Conservation (phyloP, 1,284 basidiomycete genomes). For the Cryptococcus sp. region DNA sequence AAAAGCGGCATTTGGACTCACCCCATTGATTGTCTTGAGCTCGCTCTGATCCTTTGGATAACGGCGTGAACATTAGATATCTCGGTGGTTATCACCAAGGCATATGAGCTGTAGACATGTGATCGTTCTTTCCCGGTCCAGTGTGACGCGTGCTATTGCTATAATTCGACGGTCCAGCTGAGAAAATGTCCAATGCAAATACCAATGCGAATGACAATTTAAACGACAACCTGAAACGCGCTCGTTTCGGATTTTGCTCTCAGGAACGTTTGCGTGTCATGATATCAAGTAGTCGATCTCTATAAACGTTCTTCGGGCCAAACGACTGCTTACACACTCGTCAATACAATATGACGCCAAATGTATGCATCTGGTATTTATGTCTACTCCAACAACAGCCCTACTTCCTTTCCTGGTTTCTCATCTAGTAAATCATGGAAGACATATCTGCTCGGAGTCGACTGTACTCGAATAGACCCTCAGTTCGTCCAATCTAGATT, state of each 20-base stretch:
- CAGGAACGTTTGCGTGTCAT: too few species aligned
- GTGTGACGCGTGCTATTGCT: not conserved
- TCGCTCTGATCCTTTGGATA: constrained; percentile 45
- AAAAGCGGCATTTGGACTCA: constrained; percentile 12
- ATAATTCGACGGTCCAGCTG: not conserved
- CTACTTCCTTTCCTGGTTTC: not conserved
- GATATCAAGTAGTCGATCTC: too few species aligned
- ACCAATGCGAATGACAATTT: too few species aligned
- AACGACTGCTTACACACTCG: too few species aligned
- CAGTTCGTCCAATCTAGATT: constrained; percentile 75
- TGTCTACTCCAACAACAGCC: not conserved
- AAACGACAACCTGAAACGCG: too few species aligned
- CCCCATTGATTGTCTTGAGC: constrained; percentile 46
- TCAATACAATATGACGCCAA: too few species aligned
- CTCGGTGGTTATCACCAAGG: not conserved
- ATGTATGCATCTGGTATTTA: constrained; percentile 2
- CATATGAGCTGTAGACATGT: not conserved
- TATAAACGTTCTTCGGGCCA: too few species aligned
- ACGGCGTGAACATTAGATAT: constrained; percentile 43
- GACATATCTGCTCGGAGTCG: constrained; percentile 47
- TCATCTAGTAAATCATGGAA: constrained; percentile 28
- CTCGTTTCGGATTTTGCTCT: too few species aligned
- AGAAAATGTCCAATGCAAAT: not conserved
- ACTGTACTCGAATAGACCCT: constrained; percentile 65
- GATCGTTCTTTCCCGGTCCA: too few species aligned